phyloP scores from a whole-genome alignment of 345 rosid species.

The Gossypioides kirkii region DNA sequence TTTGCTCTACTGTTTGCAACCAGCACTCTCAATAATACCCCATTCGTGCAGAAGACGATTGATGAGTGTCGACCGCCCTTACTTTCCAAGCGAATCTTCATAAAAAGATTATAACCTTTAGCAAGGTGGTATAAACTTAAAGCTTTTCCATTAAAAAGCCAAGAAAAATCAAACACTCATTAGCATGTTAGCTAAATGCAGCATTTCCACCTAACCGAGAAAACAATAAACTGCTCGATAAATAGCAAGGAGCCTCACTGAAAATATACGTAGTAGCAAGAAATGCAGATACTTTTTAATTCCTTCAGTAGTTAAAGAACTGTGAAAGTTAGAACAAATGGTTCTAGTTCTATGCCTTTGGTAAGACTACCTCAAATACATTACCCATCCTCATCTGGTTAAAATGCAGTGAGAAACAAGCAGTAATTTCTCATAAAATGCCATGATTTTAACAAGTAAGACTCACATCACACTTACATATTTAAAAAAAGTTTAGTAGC shows the following conservation, averaged over 20 bases:
- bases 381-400: not conserved
- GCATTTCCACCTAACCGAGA: not conserved
- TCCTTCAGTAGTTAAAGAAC: not conserved
- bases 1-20: slow-evolving; percentile 40
- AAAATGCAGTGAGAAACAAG: not conserved
- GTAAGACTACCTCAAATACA: not conserved
- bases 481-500: not conserved
- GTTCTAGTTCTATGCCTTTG: not conserved
- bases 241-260: not conserved
- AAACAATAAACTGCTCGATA: not conserved
- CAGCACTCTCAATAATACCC: slow-evolving; percentile 74
- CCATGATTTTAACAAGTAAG: not conserved
- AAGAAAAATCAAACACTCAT: not conserved
- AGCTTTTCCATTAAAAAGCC: not conserved
- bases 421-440: not conserved
- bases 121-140: not conserved
- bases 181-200: slow-evolving; percentile 4
- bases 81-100: slow-evolving; percentile 82
- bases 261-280: not conserved
- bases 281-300: not conserved
- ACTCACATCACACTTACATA: not conserved
- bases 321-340: not conserved
- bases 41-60: slow-evolving; percentile 92
- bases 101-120: not conserved
- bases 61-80: slow-evolving; percentile 86